Base-by-base conservation (phyloP, 352 stramenopile genomes). In the Globisporangium ultimum region DNA sequence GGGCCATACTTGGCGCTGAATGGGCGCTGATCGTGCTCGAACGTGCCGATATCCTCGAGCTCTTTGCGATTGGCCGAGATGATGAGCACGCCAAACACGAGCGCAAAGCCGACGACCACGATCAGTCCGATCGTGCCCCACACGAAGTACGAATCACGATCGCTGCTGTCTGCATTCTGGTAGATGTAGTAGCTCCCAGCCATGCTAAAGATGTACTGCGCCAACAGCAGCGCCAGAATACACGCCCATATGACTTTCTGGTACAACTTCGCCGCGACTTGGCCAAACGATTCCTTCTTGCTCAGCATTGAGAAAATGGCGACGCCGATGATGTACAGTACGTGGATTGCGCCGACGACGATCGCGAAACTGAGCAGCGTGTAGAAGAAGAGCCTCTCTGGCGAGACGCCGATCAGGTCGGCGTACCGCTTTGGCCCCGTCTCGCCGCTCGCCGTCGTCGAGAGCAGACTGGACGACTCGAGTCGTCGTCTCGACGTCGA, bases 181-280 rank as follows among this genome's bases (percentile, higher is more conserved):
- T 86, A 91, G 21, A 91, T 70, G 42, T 88, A 84, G 57, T 81
- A 93, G 58, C 78, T 87, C 17, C 86, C 84, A 6, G 81, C 74
- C 86, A 95, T 95, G 3, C 79, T 75, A 48, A 95, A 87, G 64
- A 91, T 95, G 73, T 95, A 95, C 66, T 93, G 81, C 43, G 83
- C 82, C 58, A 95, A 46, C 15, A 95, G 58, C 47, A 95, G 66
- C 28, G 82, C 76, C 34, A 94, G 57, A 47, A 95, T 64, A 18
- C 64, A 64, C 17, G 80, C 77, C 75, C 86, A 93, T 49, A 93
- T 72, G 14, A 95, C 83, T 61, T 93, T 93, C 51, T 78, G 79
- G 70, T 93, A 95, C 70, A 84, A 89, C 47, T 78, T 81, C 10
- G 62, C 53, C 0, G 79, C 76, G 41, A 91, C 49, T 3, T 86